Evolutionary conservation across 306 rosid genomes (phyloP).

Genomic region (Corylus avellana): DNA sequence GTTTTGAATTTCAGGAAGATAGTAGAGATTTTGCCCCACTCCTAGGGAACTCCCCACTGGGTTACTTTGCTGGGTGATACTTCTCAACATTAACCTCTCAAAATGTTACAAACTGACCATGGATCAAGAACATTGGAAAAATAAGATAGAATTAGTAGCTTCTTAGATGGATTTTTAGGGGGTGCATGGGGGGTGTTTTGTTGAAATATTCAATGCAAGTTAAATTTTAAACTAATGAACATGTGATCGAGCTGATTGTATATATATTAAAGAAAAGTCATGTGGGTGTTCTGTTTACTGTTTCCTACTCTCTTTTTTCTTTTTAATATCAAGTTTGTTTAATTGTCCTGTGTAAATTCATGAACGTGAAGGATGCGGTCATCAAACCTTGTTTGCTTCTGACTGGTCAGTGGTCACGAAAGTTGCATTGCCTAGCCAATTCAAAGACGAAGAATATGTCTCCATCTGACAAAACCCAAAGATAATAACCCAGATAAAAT

Average conservation of each 20-base stretch:
- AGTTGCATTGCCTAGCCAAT: slow-evolving; percentile 29
- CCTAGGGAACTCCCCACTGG: background rate
- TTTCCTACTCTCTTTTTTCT: no score
- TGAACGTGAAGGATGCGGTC: slow-evolving; percentile 23
- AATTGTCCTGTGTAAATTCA: background rate
- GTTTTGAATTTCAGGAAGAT: slow-evolving; percentile 25
- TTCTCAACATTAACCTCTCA: background rate
- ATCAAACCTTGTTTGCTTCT: slow-evolving; percentile 38
- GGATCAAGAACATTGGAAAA: background rate
- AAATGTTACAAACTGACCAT: slow-evolving; percentile 1
- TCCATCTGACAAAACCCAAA: slow-evolving; percentile 12
- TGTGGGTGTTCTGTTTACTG: background rate
- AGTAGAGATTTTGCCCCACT: background rate
- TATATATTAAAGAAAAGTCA: background rate
- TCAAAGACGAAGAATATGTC: slow-evolving; percentile 26
- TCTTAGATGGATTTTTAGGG: background rate
- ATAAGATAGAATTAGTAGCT: background rate
- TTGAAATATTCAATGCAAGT: background rate
- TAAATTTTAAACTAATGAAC: background rate
- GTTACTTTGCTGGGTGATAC: background rate
- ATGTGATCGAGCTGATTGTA: background rate
- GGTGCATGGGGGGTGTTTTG: background rate
- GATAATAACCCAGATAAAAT: no score
- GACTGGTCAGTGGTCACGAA: slow-evolving; percentile 40
- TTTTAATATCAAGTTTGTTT: background rate